These are phyloP conservation scores for Monotropa hypopitys DNA, from an alignment of 179 eudicot species.

Conservation along the genomic window DNA sequence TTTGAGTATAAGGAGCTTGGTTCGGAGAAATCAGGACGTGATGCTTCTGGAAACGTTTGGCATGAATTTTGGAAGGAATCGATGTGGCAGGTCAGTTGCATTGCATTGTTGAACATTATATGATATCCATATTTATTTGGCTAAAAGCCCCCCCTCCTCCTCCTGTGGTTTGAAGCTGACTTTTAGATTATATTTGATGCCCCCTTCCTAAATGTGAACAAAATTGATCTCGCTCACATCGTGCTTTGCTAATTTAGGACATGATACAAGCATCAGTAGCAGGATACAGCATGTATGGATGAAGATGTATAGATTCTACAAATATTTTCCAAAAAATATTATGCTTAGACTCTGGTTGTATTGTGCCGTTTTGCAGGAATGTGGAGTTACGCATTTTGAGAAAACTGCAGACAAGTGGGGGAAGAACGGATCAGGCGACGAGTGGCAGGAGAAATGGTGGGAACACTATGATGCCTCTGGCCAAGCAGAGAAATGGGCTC, in stretches of 20 bases:
- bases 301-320: neutral
- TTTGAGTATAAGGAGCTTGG: conserved; percentile 68
- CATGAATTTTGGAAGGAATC: conserved; percentile 81
- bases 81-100: conserved; percentile 59
- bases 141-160: neutral
- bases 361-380: conserved; percentile 28
- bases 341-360: neutral
- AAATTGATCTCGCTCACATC: neutral
- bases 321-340: neutral
- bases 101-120: neutral
- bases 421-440: conserved; percentile 51
- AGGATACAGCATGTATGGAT: neutral
- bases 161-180: neutral
- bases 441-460: conserved; percentile 89
- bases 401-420: conserved; percentile 95
- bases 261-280: neutral
- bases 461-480: conserved; percentile 73
- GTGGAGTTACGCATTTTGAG: conserved; percentile 50
- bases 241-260: neutral
- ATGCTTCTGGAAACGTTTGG: conserved; percentile 79
- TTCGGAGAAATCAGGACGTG: conserved; percentile 91
- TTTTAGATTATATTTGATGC: neutral
- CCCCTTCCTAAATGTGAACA: neutral
- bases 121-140: neutral
- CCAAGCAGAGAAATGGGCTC: conserved; percentile 81